phyloP scores from a whole-genome alignment of 257 asterid genomes.

The Fraxinus anomala region DNA sequence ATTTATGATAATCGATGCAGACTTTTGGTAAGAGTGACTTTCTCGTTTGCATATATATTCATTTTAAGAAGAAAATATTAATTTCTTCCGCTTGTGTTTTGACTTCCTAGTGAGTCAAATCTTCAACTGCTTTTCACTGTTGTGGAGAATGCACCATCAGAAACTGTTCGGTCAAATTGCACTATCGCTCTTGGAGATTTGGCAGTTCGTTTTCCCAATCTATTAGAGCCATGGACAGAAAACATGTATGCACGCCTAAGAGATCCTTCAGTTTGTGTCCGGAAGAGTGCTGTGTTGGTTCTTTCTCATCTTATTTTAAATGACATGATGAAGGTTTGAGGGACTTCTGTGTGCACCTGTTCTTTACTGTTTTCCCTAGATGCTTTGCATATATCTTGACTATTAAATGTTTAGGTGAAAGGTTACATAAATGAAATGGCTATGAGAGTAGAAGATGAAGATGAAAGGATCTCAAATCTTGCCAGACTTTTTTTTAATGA shows the following conservation, averaged over 20 bases:
- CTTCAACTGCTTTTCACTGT: slow-evolving; percentile 98
- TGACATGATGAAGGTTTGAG: slow-evolving; percentile 96
- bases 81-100: slow-evolving; percentile 22
- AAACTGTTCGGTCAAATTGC: slow-evolving; percentile 91
- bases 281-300: slow-evolving; percentile 93
- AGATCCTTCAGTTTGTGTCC: slow-evolving; percentile 74
- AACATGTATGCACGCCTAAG: slow-evolving; percentile 89
- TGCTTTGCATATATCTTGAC: slow-evolving; percentile 24
- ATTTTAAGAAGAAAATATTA: slow-evolving; percentile 9
- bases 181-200: slow-evolving; percentile 96
- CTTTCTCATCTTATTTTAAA: slow-evolving; percentile 95
- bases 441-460: slow-evolving; percentile 80
- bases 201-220: slow-evolving; percentile 94
- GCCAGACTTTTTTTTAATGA: slow-evolving; percentile 89
- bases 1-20: slow-evolving; percentile 86
- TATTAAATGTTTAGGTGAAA: slow-evolving; percentile 62
- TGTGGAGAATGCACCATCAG: slow-evolving; percentile 93
- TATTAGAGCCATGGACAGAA: slow-evolving; percentile 99
- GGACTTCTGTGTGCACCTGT: slow-evolving; percentile 23
- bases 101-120: slow-evolving; percentile 65
- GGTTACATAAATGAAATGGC: slow-evolving; percentile 97
- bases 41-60: slow-evolving; percentile 6
- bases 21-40: slow-evolving; percentile 66
- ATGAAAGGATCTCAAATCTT: slow-evolving; percentile 81
- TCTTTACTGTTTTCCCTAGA: slow-evolving; percentile 23